Evolutionary conservation across 352 stramenopile species (phyloP).

Genomic region (Pseudoperonospora humuli): DNA sequence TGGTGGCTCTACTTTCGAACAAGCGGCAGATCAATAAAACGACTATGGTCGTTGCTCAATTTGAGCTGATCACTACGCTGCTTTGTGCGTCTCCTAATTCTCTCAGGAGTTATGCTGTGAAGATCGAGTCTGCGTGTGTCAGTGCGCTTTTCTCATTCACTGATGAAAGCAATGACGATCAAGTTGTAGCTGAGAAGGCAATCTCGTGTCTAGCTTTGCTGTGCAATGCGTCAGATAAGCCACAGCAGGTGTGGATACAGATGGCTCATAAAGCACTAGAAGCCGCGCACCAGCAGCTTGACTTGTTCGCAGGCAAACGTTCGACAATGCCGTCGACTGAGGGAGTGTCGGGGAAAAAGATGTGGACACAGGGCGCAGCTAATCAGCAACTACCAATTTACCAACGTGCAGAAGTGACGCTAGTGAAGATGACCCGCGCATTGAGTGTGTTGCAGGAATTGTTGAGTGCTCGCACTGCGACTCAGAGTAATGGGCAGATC

Average conservation of each 20-base stretch:
- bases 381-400: slow-evolving; percentile 42
- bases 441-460: slow-evolving; percentile 33
- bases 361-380: slow-evolving; percentile 42
- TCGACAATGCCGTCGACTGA: slow-evolving; percentile 7
- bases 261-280: slow-evolving; percentile 54
- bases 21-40: slow-evolving; percentile 17
- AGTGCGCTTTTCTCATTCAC: slow-evolving; percentile 16
- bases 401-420: slow-evolving; percentile 39
- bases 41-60: slow-evolving; percentile 16
- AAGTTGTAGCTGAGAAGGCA: slow-evolving; percentile 14
- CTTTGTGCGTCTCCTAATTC: slow-evolving; percentile 47
- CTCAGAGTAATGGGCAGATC: slow-evolving; percentile 23
- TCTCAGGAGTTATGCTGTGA: slow-evolving; percentile 44
- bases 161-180: slow-evolving; percentile 13
- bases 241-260: slow-evolving; percentile 53
- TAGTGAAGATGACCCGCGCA: slow-evolving; percentile 33
- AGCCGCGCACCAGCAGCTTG: slow-evolving; percentile 54
- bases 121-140: slow-evolving; percentile 53
- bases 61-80: slow-evolving; percentile 42
- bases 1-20: slow-evolving; percentile 36
- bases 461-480: slow-evolving; percentile 31
- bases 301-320: slow-evolving; percentile 56
- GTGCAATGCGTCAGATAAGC: slow-evolving; percentile 56
- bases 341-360: slow-evolving; percentile 39
- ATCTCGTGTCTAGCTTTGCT: slow-evolving; percentile 40